Percentiles rank a stretch among this genome's conserved stretches.
These are phyloP conservation scores for Irpex lacteus DNA, from an alignment of 1,284 basidiomycete genomes.

Conservation along the genomic window DNA sequence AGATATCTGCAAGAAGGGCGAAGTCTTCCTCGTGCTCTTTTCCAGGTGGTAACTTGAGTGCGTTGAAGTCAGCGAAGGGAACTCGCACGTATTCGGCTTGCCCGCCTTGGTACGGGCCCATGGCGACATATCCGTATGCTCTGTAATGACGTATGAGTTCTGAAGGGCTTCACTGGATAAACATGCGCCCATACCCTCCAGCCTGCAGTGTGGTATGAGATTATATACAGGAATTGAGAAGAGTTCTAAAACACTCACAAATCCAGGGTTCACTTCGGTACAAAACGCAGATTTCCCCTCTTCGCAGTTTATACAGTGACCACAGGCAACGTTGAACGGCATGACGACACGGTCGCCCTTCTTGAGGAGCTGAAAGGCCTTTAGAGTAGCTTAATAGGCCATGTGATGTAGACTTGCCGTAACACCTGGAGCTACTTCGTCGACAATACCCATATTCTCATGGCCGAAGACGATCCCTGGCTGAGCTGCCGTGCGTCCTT, in stretches of 20 bases:
- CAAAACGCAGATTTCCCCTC: constrained; percentile 50
- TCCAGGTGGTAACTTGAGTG: constrained; percentile 47
- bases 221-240: neutral
- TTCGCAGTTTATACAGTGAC: constrained; percentile 53
- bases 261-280: constrained; percentile 52
- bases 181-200: constrained; percentile 2
- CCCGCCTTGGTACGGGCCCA: constrained; percentile 51
- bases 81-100: constrained; percentile 54
- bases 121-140: constrained; percentile 41
- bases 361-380: constrained; percentile 36
- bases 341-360: constrained; percentile 52
- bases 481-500: constrained; percentile 49
- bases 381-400: neutral
- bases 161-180: neutral
- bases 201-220: neutral
- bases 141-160: neutral
- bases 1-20: constrained; percentile 50
- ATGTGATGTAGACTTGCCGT: constrained; percentile 28
- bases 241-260: constrained; percentile 34
- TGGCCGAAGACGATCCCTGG: constrained; percentile 51
- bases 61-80: constrained; percentile 54
- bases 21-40: constrained; percentile 54
- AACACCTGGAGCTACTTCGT: constrained; percentile 42
- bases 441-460: constrained; percentile 53
- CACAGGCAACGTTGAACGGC: constrained; percentile 57